Conservation (phyloP, 495 filamentous ascomycete species). For the Aspergillus heteromorphus region DNA sequence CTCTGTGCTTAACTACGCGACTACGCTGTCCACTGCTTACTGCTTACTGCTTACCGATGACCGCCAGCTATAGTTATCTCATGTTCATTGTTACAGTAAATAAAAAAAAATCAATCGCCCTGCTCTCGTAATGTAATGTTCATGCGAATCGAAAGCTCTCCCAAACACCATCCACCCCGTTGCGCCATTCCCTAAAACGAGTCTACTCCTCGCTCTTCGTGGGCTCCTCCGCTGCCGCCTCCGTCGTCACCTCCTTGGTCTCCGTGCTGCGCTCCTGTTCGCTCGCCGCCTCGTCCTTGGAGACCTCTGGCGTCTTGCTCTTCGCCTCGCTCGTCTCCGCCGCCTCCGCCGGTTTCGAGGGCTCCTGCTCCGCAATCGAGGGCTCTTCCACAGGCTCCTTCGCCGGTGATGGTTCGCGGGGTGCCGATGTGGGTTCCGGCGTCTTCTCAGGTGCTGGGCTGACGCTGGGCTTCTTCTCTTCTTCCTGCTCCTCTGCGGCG, state of each 20-base stretch:
- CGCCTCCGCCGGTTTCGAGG: conserved; percentile 10
- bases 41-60: too few species aligned
- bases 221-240: conserved; percentile 22
- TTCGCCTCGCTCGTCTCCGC: conserved; percentile 11
- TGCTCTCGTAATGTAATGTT: conserved; percentile 3
- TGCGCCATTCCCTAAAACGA: conserved; percentile 26
- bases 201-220: conserved; percentile 31
- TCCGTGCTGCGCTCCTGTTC: conserved; percentile 17
- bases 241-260: conserved; percentile 19
- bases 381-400: conserved; percentile 20
- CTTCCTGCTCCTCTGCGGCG: conserved; percentile 3
- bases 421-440: conserved; percentile 15
- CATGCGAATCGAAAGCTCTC: conserved; percentile 22
- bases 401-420: conserved; percentile 15
- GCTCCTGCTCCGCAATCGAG: conserved; percentile 9
- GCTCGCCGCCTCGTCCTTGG: conserved; percentile 14
- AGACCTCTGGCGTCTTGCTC: conserved; percentile 16
- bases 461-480: conserved; percentile 22
- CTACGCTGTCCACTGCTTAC: too few species aligned
- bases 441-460: conserved; percentile 19
- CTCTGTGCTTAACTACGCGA: too few species aligned
- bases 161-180: conserved; percentile 41
- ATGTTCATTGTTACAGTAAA: neutral
- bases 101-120: neutral
- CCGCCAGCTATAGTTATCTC: too few species aligned